Percentiles rank a stretch among this genome's conserved stretches.
These are phyloP conservation scores for Penicillium verrucosum DNA, from an alignment of 2,329 filamentous ascomycete species.

Conservation along the genomic window DNA sequence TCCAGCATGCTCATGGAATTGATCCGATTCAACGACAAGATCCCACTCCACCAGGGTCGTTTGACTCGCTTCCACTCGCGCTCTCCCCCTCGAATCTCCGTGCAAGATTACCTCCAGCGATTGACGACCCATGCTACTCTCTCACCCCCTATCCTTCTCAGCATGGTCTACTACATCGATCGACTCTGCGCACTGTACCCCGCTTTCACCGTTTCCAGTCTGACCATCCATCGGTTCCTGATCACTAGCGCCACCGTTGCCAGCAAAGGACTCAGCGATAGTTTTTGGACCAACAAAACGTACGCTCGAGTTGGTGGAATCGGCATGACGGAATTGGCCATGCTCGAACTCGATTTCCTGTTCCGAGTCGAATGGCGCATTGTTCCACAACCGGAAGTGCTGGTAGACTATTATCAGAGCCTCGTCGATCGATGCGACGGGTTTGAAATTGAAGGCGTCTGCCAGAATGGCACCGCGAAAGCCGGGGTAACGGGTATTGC, in stretches of 20 bases:
- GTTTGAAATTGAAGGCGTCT: constrained; percentile 51
- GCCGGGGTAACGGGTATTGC: constrained; percentile 12
- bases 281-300: constrained; percentile 97
- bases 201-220: constrained; percentile 91
- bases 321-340: constrained; percentile 79
- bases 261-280: constrained; percentile 91
- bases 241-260: constrained; percentile 95
- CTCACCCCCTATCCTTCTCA: constrained; percentile 87
- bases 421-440: constrained; percentile 67
- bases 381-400: constrained; percentile 87
- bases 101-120: constrained; percentile 87
- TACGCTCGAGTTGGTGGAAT: constrained; percentile 94
- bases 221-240: constrained; percentile 95
- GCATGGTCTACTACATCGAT: constrained; percentile 99
- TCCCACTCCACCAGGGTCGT: constrained; percentile 78
- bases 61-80: constrained; percentile 94
- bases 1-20: constrained; percentile 94
- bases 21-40: constrained; percentile 85
- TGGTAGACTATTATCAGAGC: constrained; percentile 89
- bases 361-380: constrained; percentile 95
- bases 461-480: constrained; percentile 7
- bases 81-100: constrained; percentile 85
- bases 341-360: constrained; percentile 90
- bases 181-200: constrained; percentile 87
- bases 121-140: constrained; percentile 91